These are phyloP conservation scores for Filobasidium floriforme DNA, from an alignment of 768 basidiomycete genomes.

Conservation along the genomic window DNA sequence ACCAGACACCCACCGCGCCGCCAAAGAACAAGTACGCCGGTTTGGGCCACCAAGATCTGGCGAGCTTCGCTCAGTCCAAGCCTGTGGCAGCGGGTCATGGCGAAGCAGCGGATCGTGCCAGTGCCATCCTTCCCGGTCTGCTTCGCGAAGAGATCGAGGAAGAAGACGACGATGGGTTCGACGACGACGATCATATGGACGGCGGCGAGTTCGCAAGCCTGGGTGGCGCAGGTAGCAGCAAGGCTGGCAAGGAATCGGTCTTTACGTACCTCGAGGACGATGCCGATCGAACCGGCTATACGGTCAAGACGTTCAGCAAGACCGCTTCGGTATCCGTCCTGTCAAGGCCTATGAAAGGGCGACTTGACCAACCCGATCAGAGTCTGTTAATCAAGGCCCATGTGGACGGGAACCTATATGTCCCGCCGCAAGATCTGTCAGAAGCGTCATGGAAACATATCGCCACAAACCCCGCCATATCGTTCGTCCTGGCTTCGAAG, in stretches of 20 bases:
- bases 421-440: constrained; percentile 23
- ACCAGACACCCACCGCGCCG: constrained; percentile 35
- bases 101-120: background rate
- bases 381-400: constrained; percentile 30
- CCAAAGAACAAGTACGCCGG: constrained; percentile 8
- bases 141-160: constrained; percentile 76
- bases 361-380: background rate
- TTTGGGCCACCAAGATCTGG: background rate
- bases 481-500: constrained; percentile 91
- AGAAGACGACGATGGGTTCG: background rate
- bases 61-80: background rate
- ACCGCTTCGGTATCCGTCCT: constrained; percentile 24
- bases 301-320: constrained; percentile 7
- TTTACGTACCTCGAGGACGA: constrained; percentile 58
- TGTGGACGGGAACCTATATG: constrained; percentile 44
- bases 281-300: background rate
- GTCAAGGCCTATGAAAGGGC: constrained; percentile 26
- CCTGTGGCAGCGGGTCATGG: background rate
- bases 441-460: constrained; percentile 50
- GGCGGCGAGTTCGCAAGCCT: constrained; percentile 14
- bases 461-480: constrained; percentile 78
- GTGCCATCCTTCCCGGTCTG: constrained; percentile 58
- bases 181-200: constrained; percentile 68
- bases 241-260: constrained; percentile 58
- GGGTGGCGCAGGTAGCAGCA: constrained; percentile 18